Base-by-base conservation (phyloP, 2,329 filamentous ascomycete species). In the Fusarium hainanense region DNA sequence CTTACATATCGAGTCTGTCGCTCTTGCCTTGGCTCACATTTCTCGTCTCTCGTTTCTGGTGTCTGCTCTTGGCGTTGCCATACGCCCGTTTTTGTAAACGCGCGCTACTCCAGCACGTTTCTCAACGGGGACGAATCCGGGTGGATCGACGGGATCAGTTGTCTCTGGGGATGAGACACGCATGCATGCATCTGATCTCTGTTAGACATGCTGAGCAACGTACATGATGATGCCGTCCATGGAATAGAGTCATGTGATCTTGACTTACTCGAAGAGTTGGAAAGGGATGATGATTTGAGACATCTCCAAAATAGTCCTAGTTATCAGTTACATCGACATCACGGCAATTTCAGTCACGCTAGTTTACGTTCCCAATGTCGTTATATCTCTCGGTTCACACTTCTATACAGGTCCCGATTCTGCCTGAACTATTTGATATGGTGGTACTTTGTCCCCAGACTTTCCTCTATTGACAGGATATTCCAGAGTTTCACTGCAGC, bases 141-240 rank as follows among this genome's bases (percentile, higher is more conserved):
- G 16, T 50, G 50, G n/a, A 23, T 47, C 47, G 37, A 41, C 41
- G 43, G 58, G 28, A 18, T 14, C 20, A 12, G 34, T 48, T 59
- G 42, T 61, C 42, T 66, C 54, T 28, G 14, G 34, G 11, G 23
- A 7, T 66, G 54, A 66, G 61, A 66, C 63, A 66, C 48, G 48
- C 32, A 51, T 54, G 54, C 32, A 51, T 51, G 20, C 21, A 41
- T 51, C 32, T 51, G 30, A 51, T 41, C 23, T 48, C 37, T 48
- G 30, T 23, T 25, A 49, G 28, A 25, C 25, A 37, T 27, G 32
- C 40, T 58, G 20, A 25, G 23, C 43, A 32, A 21, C 51, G 9
- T 54, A 51, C 18, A 25, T 47, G 7, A 30, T 41, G 34, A 60
- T 49, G 21, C 28, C 14, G 30, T 27, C 12, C 34, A 41, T n/a